A percentile compares a stretch with the other conserved stretches of the same genome.
Evolutionary conservation across 1,284 basidiomycete genomes (phyloP).

Genomic region (Anthracocystis panici-leucophaei): DNA sequence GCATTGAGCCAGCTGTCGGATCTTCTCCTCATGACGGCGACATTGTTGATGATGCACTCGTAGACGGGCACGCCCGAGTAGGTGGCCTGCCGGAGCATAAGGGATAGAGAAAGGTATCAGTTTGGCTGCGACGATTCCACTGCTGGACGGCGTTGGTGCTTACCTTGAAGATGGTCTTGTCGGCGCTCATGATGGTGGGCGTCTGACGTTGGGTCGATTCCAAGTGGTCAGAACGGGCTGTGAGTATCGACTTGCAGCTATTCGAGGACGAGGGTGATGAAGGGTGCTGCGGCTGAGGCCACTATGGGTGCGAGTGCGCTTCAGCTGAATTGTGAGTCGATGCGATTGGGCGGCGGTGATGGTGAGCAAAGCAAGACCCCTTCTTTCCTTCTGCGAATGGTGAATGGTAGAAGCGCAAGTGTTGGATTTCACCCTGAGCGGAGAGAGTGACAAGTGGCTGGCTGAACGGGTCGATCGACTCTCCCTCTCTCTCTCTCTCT

Average conservation of each 20-base stretch:
- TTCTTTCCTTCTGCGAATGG: neutral
- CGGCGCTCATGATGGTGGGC: slow-evolving; percentile 31
- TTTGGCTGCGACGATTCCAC: neutral
- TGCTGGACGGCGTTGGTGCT: slow-evolving; percentile 2
- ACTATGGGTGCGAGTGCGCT: neutral
- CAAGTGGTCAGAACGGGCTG: neutral
- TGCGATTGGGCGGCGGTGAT: neutral
- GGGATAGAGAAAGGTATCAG: slow-evolving; percentile 3
- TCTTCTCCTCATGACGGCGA: slow-evolving; percentile 94
- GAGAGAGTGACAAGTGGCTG: neutral
- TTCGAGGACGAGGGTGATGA: neutral
- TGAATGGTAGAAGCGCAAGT: neutral
- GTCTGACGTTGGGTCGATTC: neutral
- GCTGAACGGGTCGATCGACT: neutral
- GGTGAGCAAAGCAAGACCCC: neutral
- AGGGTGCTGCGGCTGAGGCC: neutral
- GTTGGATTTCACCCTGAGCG: neutral
- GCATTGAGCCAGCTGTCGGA: slow-evolving; percentile 96
- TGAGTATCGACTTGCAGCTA: neutral
- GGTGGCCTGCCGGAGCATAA: slow-evolving; percentile 63
- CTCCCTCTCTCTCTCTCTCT: neutral
- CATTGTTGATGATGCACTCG: slow-evolving; percentile 70
- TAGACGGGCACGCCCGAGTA: slow-evolving; percentile 72
- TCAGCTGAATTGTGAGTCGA: neutral
- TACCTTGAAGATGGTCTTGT: slow-evolving; percentile 59